Evolutionary conservation across 176 grass and related monocot species (phyloP), one percentile per base, ranked within the genome.

Genomic region (Musa beccarii): DNA sequence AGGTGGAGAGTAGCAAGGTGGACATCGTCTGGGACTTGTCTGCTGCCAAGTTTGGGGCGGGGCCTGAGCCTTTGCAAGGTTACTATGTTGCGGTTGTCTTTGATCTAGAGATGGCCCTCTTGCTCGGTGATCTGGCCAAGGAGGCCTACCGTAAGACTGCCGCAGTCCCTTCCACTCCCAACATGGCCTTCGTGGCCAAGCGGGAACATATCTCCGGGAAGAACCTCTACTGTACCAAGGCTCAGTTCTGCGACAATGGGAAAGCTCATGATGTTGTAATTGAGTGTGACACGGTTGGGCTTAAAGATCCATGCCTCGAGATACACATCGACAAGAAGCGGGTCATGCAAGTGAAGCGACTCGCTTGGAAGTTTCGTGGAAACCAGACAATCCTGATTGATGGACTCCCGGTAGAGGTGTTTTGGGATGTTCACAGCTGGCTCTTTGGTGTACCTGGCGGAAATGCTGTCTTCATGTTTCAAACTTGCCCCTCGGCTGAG

Each of bases 391-490:
- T 74, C 72, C 53, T 74, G 6, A 53, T 74, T 3, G 72, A 74
- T 5, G 72, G 72, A 8, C 53, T 74, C 50, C 72, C 72, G 3
- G 53, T 74, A 1, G 72, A 74, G 54, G 72, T 74, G 54, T 74
- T 74, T 49, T 74, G 72, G 72, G 72, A 74, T 74, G 72, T 74
- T 10, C 72, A 74, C 21, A 29, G 25, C 52, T 74, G 72, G 72
- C 72, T 74, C 20, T 74, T 74, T 11, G 72, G 72, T 15, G 5
- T 53, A 6, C 53, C 52, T 19, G 16, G 10, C 2, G 52, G 49
- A 16, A 74, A 51, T 59, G 72, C 72, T 10, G 72, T 74, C 53
- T 74, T 74, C 72, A 74, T 74, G 72, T 74, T 74, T 57, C 72
- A 59, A 17, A 74, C 72, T 74, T 56, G 53, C 53, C 24, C 57